Percentiles rank a stretch among this genome's conserved stretches.
These are phyloP conservation scores for Melocanna baccifera DNA, from an alignment of 176 grass and related monocot genomes.

Conservation along the genomic window DNA sequence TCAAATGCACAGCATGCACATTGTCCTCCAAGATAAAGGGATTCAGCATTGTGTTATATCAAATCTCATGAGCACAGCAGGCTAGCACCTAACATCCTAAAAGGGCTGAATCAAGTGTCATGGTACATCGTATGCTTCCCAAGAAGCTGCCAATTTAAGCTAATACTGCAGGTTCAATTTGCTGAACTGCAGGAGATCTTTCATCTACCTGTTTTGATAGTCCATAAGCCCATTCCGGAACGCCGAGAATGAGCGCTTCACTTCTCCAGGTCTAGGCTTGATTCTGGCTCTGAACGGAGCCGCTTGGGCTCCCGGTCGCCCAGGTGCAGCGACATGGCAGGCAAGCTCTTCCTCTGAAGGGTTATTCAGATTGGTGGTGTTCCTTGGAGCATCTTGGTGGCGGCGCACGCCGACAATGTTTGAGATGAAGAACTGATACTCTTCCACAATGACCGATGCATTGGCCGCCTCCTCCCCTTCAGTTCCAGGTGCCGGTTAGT, in stretches of 20 bases:
- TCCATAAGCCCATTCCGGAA: background rate
- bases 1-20: constrained; percentile 39
- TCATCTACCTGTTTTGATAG: constrained; percentile 2
- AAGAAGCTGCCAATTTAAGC: constrained; percentile 22
- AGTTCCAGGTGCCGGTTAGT: constrained; percentile 29
- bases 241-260: constrained; percentile 21
- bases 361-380: constrained; percentile 57
- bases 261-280: constrained; percentile 54
- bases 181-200: constrained; percentile 12
- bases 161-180: constrained; percentile 27
- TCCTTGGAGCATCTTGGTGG: constrained; percentile 45
- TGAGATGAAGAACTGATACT: constrained; percentile 93
- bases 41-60: constrained; percentile 27
- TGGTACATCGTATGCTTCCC: constrained; percentile 19
- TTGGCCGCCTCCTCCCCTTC: constrained; percentile 58
- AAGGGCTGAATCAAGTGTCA: constrained; percentile 32
- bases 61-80: constrained; percentile 36
- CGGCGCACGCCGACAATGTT: constrained; percentile 45
- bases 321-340: constrained; percentile 66
- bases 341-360: constrained; percentile 77
- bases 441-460: constrained; percentile 52
- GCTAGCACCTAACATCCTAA: constrained; percentile 30
- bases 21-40: background rate
- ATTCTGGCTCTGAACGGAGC: constrained; percentile 37
- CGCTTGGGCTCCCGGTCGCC: constrained; percentile 77